Conservation (phyloP, 768 basidiomycete genomes). For the Pleurotus ostreatus region DNA sequence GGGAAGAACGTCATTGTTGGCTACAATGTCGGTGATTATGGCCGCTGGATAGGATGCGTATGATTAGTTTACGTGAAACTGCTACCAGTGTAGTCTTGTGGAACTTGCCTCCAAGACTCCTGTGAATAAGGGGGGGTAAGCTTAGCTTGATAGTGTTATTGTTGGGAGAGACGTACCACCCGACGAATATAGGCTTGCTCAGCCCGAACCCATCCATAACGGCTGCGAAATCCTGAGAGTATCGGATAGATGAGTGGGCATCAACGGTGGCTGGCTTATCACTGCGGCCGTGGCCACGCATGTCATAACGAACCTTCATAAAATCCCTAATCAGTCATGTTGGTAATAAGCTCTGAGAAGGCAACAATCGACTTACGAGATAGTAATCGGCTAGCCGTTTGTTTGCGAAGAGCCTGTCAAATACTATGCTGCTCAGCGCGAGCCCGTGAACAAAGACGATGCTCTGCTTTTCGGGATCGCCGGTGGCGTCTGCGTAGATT, state of each 20-base stretch:
- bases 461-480: constrained; percentile 7
- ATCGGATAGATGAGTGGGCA: neutral
- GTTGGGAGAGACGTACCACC: constrained; percentile 18
- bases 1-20: constrained; percentile 20
- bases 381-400: neutral
- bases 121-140: constrained; percentile 6
- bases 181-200: constrained; percentile 1
- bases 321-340: neutral
- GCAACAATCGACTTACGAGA: neutral
- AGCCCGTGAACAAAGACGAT: constrained; percentile 8
- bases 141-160: constrained; percentile 19
- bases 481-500: constrained; percentile 20
- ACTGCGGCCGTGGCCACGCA: constrained; percentile 6
- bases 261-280: constrained; percentile 4
- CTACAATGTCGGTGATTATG: constrained; percentile 24
- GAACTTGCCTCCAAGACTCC: constrained; percentile 25
- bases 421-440: neutral
- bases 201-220: neutral
- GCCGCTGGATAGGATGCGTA: constrained; percentile 14
- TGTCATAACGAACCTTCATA: constrained; percentile 8
- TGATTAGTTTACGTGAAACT: no score
- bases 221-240: constrained; percentile 5
- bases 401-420: constrained; percentile 6
- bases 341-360: neutral
- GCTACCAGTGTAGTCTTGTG: no score